phyloP scores from a whole-genome alignment of 441 rosid genomes.

The Jatropha podagrica region DNA sequence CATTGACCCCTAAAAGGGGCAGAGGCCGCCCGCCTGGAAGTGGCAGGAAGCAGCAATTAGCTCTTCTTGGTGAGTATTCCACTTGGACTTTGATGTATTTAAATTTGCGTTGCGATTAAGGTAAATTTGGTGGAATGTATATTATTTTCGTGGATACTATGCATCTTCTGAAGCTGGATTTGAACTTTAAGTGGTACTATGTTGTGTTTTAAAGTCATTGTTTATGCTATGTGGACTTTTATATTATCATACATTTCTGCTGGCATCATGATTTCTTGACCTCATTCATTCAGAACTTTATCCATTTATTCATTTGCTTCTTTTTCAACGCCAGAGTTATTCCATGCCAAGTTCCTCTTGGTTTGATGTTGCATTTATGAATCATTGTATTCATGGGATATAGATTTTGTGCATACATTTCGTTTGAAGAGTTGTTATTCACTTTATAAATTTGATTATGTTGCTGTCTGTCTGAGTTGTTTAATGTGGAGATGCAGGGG shows the following conservation, averaged over 20 bases:
- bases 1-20: slow-evolving; percentile 53
- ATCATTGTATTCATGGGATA: background rate
- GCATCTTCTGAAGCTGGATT: slow-evolving; percentile 6
- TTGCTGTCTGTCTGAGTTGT: background rate
- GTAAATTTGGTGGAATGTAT: slow-evolving; percentile 8
- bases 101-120: slow-evolving; percentile 17
- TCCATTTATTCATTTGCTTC: background rate
- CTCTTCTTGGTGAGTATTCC: slow-evolving; percentile 68
- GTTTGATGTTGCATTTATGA: background rate
- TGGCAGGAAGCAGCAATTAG: slow-evolving; percentile 95
- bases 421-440: background rate
- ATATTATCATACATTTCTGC: too few relatives aligned
- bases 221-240: background rate
- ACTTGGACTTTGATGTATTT: slow-evolving; percentile 12
- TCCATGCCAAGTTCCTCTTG: background rate
- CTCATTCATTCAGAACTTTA: background rate
- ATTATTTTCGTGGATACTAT: slow-evolving; percentile 2
- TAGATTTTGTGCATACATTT: background rate
- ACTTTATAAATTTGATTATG: background rate
- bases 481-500: background rate
- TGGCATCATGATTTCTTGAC: too few relatives aligned
- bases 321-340: background rate
- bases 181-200: background rate
- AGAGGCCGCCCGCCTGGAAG: slow-evolving; percentile 97
- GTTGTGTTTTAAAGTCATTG: background rate